Conservation (phyloP, 2,329 filamentous ascomycete genomes). For the Aspergillus sp. region DNA sequence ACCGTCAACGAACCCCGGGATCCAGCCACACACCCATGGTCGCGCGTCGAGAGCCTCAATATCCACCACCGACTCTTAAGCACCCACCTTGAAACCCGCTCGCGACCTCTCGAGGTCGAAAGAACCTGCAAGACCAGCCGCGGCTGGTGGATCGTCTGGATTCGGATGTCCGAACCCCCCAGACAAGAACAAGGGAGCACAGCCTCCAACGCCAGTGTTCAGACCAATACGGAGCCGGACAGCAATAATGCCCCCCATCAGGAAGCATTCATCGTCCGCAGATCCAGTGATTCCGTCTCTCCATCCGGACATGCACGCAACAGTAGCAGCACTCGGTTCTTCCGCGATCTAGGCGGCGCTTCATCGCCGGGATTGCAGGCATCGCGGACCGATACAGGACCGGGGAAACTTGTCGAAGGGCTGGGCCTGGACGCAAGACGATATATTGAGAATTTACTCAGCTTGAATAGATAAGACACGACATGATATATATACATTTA, state of each 20-base stretch:
- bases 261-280: constrained; percentile 51
- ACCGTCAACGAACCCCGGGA: constrained; percentile 20
- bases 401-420: constrained; percentile 46
- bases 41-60: constrained; percentile 61
- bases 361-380: constrained; percentile 26
- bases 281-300: constrained; percentile 45
- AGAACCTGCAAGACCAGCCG: constrained; percentile 63
- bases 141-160: constrained; percentile 70
- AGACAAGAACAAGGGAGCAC: neutral
- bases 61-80: constrained; percentile 63
- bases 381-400: constrained; percentile 32
- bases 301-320: constrained; percentile 35
- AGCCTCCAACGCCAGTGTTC: constrained; percentile 12
- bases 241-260: constrained; percentile 26
- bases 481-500: neutral
- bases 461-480: constrained; percentile 42
- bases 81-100: constrained; percentile 56
- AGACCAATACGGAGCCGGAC: constrained; percentile 10
- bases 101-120: constrained; percentile 54
- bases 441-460: constrained; percentile 50
- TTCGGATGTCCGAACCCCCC: constrained; percentile 48
- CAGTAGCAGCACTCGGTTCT: constrained; percentile 38
- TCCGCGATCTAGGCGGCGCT: constrained; percentile 44
- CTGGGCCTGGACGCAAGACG: constrained; percentile 49
- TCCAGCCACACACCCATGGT: constrained; percentile 43